phyloP scores from a whole-genome alignment of 148 eudicot genomes.

The Polygonum maritimum region DNA sequence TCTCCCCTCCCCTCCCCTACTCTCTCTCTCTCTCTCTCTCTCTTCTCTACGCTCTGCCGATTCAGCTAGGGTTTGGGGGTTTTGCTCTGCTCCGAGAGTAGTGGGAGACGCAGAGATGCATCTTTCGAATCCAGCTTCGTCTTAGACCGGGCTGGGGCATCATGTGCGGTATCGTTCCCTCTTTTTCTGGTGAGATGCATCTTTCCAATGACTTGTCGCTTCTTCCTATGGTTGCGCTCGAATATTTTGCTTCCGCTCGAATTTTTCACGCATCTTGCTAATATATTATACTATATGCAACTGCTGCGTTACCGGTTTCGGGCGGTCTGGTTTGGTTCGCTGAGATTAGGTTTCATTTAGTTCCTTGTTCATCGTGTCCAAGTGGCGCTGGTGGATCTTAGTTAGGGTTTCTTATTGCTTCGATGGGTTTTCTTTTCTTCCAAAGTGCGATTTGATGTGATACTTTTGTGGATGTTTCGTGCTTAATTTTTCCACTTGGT shows the following conservation, averaged over 20 bases:
- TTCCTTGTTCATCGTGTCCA: background rate
- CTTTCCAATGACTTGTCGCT: background rate
- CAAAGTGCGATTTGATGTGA: background rate
- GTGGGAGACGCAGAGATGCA: background rate
- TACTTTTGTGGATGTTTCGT: background rate
- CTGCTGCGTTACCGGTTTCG: background rate
- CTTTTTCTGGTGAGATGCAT: background rate
- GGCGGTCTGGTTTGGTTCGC: background rate
- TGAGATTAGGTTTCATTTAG: background rate
- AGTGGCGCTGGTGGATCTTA: background rate
- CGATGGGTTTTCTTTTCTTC: background rate
- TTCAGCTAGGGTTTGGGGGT: slow-evolving; percentile 39
- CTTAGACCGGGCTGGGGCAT: background rate
- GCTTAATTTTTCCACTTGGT: background rate
- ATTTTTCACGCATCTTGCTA: background rate
- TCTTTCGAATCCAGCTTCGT: background rate
- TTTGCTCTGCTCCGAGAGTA: slow-evolving; percentile 15
- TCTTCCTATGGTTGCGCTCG: background rate
- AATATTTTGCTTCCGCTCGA: slow-evolving; percentile 11
- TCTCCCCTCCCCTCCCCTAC: slow-evolving; percentile 1
- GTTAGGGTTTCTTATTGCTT: background rate
- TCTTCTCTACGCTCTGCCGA: slow-evolving; percentile 9
- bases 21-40: slow-evolving; percentile 11
- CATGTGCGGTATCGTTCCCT: background rate
- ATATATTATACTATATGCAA: background rate